These are phyloP conservation scores for Penicillium crystallinum DNA, from an alignment of 495 filamentous ascomycete species.

Conservation along the genomic window DNA sequence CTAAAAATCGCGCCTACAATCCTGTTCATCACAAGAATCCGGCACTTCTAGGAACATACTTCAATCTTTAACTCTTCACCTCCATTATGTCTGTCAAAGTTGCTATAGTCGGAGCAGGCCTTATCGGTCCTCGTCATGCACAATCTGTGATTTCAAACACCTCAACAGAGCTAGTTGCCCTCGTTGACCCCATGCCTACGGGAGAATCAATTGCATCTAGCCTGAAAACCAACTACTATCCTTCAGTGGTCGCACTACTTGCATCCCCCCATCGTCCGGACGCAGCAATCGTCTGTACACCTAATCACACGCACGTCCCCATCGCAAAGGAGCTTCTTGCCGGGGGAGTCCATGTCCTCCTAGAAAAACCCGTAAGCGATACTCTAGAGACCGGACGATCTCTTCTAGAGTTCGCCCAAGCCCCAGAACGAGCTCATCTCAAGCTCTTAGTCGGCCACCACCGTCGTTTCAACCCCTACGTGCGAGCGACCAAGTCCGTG, in stretches of 20 bases:
- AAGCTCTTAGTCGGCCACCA: constrained; percentile 56
- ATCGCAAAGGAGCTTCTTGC: constrained; percentile 46
- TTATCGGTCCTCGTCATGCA: constrained; percentile 55
- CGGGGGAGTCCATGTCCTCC: constrained; percentile 48
- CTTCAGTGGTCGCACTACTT: constrained; percentile 40
- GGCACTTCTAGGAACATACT: background rate
- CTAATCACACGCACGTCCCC: constrained; percentile 53
- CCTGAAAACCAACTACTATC: constrained; percentile 29
- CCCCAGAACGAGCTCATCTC: constrained; percentile 23
- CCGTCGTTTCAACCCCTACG: constrained; percentile 56
- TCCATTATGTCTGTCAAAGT: constrained; percentile 33
- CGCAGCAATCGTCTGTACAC: constrained; percentile 56
- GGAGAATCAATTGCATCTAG: constrained; percentile 22
- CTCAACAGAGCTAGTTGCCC: constrained; percentile 40
- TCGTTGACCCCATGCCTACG: constrained; percentile 46
- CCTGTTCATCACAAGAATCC: background rate
- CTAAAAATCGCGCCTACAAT: no score
- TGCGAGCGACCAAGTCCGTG: constrained; percentile 43
- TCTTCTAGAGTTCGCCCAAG: constrained; percentile 22
- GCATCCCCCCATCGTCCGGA: constrained; percentile 35
- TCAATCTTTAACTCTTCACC: background rate
- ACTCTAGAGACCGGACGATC: constrained; percentile 35
- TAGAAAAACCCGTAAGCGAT: constrained; percentile 55
- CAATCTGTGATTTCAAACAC: constrained; percentile 45
- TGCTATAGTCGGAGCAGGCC: constrained; percentile 51